A percentile compares a stretch with the other conserved stretches of the same genome.
Evolutionary conservation across 192 early-diverging fungal species (phyloP).

Genomic region (Neocallimastix lanati): DNA sequence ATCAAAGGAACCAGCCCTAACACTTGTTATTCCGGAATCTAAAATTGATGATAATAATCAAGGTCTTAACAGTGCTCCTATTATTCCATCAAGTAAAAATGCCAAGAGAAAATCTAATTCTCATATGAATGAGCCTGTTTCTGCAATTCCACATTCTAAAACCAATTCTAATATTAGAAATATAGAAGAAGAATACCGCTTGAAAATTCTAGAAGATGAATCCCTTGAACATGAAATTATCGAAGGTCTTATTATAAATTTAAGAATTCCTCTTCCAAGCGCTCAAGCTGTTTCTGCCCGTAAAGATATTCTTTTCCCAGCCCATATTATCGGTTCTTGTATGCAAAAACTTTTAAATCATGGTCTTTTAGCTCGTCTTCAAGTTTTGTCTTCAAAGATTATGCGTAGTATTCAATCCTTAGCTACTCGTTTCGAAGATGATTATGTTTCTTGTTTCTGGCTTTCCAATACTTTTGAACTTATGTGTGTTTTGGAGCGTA

Average conservation of each 20-base stretch:
- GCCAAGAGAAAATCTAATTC: not conserved
- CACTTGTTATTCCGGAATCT: not conserved
- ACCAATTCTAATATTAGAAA: not conserved
- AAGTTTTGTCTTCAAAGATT: conserved; percentile 65
- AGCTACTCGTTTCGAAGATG: conserved; percentile 52
- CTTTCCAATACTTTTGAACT: conserved; percentile 92
- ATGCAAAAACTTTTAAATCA: conserved; percentile 46
- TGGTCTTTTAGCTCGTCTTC: conserved; percentile 77
- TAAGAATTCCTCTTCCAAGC: conserved; percentile 76
- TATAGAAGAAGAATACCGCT: not conserved
- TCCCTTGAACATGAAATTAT: conserved; percentile 51
- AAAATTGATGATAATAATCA: not conserved
- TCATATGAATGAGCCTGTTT: not conserved
- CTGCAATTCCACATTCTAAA: not conserved
- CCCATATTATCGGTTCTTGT: conserved; percentile 55
- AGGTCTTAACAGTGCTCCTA: not conserved
- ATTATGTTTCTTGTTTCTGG: conserved; percentile 88
- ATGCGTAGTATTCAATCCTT: conserved; percentile 44
- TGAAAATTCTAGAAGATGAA: conserved; percentile 22
- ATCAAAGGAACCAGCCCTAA: not conserved
- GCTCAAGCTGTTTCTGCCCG: conserved; percentile 51
- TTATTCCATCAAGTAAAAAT: not conserved
- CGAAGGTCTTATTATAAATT: conserved; percentile 66
- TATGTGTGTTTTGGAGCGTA: not conserved
- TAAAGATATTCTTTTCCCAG: conserved; percentile 88